Percentiles rank a stretch among this genome's conserved stretches.
These are phyloP conservation scores for Globisporangium camurandrum DNA, from an alignment of 352 stramenopile genomes.

Conservation along the genomic window DNA sequence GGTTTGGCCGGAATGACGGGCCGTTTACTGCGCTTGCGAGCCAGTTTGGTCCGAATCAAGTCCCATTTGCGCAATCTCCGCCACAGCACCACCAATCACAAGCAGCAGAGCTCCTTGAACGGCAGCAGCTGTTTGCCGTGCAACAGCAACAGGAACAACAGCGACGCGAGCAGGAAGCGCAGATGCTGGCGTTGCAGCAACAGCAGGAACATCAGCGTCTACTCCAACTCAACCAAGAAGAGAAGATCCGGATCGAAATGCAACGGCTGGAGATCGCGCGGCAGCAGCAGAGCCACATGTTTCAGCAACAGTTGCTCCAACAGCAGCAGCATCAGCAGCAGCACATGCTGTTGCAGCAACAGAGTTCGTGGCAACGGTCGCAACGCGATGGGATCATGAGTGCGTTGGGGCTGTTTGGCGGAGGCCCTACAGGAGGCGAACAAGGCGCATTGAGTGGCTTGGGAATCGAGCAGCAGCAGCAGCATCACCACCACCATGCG, in stretches of 20 bases:
- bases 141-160: constrained; percentile 27
- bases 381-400: constrained; percentile 78
- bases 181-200: constrained; percentile 55
- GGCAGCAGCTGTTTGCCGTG: constrained; percentile 30
- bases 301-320: constrained; percentile 43
- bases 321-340: constrained; percentile 41
- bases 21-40: constrained; percentile 67
- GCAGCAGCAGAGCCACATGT: constrained; percentile 57
- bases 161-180: constrained; percentile 49
- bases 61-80: constrained; percentile 52
- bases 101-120: constrained; percentile 18
- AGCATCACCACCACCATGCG: constrained; percentile 7
- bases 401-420: constrained; percentile 60
- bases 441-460: not conserved
- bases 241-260: constrained; percentile 82
- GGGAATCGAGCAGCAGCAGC: constrained; percentile 3
- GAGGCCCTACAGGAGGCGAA: not conserved
- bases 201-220: constrained; percentile 68
- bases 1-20: constrained; percentile 66
- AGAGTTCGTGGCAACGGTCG: constrained; percentile 67
- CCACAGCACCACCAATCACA: constrained; percentile 13
- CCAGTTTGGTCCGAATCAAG: constrained; percentile 63
- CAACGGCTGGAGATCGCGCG: constrained; percentile 64
- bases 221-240: constrained; percentile 55
- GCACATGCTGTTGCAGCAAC: constrained; percentile 63